Evolutionary conservation across 2,329 filamentous ascomycete species (phyloP).

Genomic region (Lachnellula cervina): DNA sequence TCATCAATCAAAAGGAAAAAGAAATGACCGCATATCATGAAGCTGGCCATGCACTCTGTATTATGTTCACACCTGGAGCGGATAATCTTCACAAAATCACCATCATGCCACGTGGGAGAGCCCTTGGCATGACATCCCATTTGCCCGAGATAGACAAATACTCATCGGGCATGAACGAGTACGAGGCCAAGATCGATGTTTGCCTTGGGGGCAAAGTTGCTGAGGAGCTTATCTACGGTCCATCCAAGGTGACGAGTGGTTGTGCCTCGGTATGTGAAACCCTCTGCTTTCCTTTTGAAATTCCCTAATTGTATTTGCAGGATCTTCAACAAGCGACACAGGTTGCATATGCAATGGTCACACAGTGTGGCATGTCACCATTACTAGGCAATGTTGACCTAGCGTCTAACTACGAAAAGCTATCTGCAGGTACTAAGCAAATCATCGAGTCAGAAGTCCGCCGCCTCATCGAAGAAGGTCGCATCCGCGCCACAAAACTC

Average conservation of each 20-base stretch:
- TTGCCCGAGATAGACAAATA: conserved; percentile 92
- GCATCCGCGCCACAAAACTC: conserved; percentile 66
- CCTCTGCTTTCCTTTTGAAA: background rate
- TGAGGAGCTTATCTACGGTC: conserved; percentile 86
- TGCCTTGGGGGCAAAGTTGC: conserved; percentile 82
- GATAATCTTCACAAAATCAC: conserved; percentile 93
- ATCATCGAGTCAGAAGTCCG: conserved; percentile 87
- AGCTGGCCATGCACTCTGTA: conserved; percentile 88
- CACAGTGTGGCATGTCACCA: conserved; percentile 82
- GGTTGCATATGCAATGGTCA: conserved; percentile 83
- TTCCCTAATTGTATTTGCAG: conserved; percentile 39
- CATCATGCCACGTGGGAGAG: conserved; percentile 83
- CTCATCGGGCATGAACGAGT: conserved; percentile 79
- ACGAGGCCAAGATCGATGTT: conserved; percentile 73
- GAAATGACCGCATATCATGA: conserved; percentile 95
- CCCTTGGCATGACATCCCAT: conserved; percentile 81
- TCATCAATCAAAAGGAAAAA: conserved; percentile 91
- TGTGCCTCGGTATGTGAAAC: conserved; percentile 63
- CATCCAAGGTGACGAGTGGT: conserved; percentile 87
- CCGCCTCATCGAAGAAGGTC: conserved; percentile 74
- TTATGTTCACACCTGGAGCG: conserved; percentile 69
- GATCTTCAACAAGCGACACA: conserved; percentile 81
- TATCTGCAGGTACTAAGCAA: conserved; percentile 82
- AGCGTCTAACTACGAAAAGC: conserved; percentile 68
- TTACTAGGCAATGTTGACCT: conserved; percentile 88